Evolutionary conservation across 2,329 filamentous ascomycete genomes (phyloP), one percentile per base, ranked within the genome.

Genomic region (Colletotrichum orbiculare): DNA sequence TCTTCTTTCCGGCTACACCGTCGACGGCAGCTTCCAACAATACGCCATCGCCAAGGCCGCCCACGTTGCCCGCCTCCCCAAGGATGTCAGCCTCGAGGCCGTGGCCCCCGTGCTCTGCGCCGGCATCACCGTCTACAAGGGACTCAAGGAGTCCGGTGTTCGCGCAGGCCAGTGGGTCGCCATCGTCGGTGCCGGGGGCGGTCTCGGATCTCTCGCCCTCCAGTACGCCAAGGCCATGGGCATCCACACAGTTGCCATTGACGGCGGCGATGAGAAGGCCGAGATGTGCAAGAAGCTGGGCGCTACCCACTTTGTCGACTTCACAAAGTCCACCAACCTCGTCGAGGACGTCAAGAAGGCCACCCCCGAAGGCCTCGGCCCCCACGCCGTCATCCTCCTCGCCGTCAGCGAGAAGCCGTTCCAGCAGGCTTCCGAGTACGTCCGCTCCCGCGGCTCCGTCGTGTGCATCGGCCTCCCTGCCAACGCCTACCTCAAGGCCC

Each of bases 171-270:
- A 96, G 78, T 89, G 84, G 43, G 88, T 97, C 34, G 94, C 92
- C 70, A 90, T 97, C 69, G 92, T 96, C 67, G 94, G 94, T 74
- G 93, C 93, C 35, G 93, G 93, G 69, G 93, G 93, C 77, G 92
- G 93, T 72, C 85, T 97, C 62, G 93, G 93, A 37, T 89, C 85
- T 60, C 82, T 96, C 69, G 93, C 93, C 25, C 83, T 91, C 71
- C 94, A 97, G 81, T 97, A 97, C 79, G 93, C 92, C 58, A 92
- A 90, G 78, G 94, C 94, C 46, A 97, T 97, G 94, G 93, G 94
- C 64, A 81, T 97, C 55, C 84, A 89, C 69, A 82, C 88, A 69
- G 89, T 97, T 73, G 93, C 90, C 71, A 94, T 97, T 71, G 94
- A 97, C 73, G 87, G 87, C 54, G 94, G 94, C 54, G 87, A 88